Evolutionary conservation across 129 eudicot species (phyloP).

Genomic region (Tagetes erecta): DNA sequence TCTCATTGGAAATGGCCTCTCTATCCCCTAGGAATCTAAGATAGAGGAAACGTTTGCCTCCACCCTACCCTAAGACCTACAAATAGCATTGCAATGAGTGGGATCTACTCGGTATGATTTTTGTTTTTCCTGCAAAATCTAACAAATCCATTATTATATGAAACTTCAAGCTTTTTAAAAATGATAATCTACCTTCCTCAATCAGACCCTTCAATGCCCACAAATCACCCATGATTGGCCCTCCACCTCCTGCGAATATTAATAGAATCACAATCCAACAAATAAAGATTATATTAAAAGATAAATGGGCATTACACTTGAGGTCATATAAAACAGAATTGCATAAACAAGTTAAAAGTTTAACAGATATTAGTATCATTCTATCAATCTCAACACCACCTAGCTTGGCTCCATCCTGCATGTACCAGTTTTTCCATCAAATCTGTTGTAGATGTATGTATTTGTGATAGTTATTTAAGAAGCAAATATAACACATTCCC

Average conservation of each 20-base stretch:
- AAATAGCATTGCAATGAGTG: no score
- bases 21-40: no score
- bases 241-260: conserved; percentile 76
- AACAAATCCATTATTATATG: background rate
- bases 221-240: conserved; percentile 93
- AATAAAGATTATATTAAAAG: background rate
- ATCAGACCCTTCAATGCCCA: conserved; percentile 97
- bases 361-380: background rate
- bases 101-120: no score
- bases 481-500: conserved; percentile 4
- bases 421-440: background rate
- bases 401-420: background rate
- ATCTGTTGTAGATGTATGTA: background rate
- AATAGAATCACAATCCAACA: conserved; percentile 17
- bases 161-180: conserved; percentile 6
- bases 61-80: no score
- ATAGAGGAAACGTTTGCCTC: no score
- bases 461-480: conserved; percentile 1
- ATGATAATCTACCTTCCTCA: conserved; percentile 66
- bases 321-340: conserved; percentile 16
- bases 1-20: no score
- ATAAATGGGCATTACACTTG: background rate
- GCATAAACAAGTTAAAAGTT: conserved; percentile 13
- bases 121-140: no score
- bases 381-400: background rate